A percentile compares a stretch with the other conserved stretches of the same genome.
Evolutionary conservation across 2,329 filamentous ascomycete species (phyloP).

Genomic region (Calonectria pteridis): DNA sequence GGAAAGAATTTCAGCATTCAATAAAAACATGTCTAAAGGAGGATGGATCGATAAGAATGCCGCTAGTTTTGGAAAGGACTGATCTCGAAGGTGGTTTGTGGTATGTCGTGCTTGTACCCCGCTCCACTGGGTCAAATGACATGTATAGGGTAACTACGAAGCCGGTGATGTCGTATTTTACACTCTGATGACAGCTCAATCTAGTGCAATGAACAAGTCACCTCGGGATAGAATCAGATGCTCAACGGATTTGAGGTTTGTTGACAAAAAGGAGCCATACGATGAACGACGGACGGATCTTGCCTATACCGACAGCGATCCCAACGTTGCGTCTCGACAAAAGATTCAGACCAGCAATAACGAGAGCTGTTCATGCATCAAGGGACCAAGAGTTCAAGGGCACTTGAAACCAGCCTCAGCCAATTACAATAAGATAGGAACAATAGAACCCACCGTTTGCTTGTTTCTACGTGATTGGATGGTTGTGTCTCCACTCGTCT

Average conservation of each 20-base stretch:
- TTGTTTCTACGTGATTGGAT: not conserved
- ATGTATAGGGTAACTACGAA: constrained; percentile 14
- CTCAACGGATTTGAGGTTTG: constrained; percentile 12
- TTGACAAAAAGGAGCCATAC: not conserved
- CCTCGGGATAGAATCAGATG: not conserved
- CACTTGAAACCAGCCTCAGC: not conserved
- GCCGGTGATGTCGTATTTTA: constrained; percentile 13
- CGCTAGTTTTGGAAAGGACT: constrained; percentile 4
- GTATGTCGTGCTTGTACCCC: not conserved
- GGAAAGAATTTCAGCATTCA: constrained; percentile 15
- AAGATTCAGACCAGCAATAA: not conserved
- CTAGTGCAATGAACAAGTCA: not conserved
- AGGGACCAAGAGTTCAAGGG: too few relatives aligned
- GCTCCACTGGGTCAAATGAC: not conserved
- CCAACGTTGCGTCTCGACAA: constrained; percentile 1
- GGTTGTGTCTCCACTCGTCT: not conserved
- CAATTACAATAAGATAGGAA: not conserved
- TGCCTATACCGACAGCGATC: not conserved
- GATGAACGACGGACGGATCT: not conserved
- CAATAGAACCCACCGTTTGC: not conserved
- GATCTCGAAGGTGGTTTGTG: constrained; percentile 13
- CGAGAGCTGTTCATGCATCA: too few relatives aligned
- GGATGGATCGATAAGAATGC: constrained; percentile 24
- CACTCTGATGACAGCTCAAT: constrained; percentile 4
- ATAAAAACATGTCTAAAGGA: constrained; percentile 14